Evolutionary conservation across 768 basidiomycete genomes (phyloP), one percentile per base, ranked within the genome.

Genomic region (Termitomyces sp.): DNA sequence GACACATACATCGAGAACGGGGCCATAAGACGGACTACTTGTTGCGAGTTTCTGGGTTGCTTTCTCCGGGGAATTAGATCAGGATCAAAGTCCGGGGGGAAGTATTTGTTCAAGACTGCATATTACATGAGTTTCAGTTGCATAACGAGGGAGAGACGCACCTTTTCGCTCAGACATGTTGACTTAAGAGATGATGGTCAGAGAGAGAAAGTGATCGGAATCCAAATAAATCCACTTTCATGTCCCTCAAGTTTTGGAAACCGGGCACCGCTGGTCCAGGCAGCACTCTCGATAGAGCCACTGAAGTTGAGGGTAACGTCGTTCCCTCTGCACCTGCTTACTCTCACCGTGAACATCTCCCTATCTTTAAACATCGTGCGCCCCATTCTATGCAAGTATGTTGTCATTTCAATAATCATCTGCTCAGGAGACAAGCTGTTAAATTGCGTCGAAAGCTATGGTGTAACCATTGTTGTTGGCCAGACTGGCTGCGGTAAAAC

Each of bases 401-500:
- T 7, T 31, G 11, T 7, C 53, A 42, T 59, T 55, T 18, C 13
- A 16, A 41, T 13, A 16, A 46, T 45, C 9, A 58, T 62, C 30
- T 24, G 16, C 24, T 20, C 69, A 95, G 93, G 86, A 54, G 81
- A 92, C 47, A 87, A 86, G 61, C 76, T 98, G 3, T 73, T 98
- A 8, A 90, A 92, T 66, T 87, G 88, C 58, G 73, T 98, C 27
- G 96, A 98, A 74, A 86, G 82, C 55, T 81, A 88, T 68, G 88
- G 89, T 4, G 89, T 95, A 9, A 80, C 88, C 2, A 92, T 98
- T 52, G 87, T 98, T 6, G 91, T 96, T 9, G 96, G 91, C 9
- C 91, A 98, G 67, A 98, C 97, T 0, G 97, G 97, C 3, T 97
- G 92, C 59, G 97, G 97, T 48, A 98, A 99, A 75, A 96, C 95